Percentiles rank a stretch among this genome's conserved stretches.
These are phyloP conservation scores for Kokia cookei DNA, from an alignment of 441 rosid species.

Conservation along the genomic window DNA sequence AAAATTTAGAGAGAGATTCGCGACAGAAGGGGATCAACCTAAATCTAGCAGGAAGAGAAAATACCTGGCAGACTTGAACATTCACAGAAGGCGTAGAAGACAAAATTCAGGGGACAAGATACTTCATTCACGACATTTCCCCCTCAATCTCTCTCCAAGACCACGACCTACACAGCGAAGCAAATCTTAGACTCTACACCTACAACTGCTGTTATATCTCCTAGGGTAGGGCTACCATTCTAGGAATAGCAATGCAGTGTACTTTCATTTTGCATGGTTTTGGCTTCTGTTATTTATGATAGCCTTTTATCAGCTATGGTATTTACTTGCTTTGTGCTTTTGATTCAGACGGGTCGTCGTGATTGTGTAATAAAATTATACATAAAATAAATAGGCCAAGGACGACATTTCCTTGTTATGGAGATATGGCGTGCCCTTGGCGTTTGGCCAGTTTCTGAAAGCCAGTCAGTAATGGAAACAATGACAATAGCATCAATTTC, in stretches of 20 bases:
- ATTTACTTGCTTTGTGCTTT: constrained; percentile 1
- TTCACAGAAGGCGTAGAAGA: neutral
- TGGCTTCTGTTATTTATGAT: constrained; percentile 2
- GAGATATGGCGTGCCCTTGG: constrained; percentile 5
- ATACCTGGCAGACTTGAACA: neutral
- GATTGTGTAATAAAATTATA: neutral
- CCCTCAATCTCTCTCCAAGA: neutral
- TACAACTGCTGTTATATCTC: neutral
- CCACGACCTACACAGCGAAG: neutral
- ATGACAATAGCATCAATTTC: constrained; percentile 31
- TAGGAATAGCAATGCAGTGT: constrained; percentile 2
- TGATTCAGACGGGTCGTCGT: neutral
- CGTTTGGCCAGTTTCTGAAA: constrained; percentile 1
- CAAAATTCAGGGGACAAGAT: neutral
- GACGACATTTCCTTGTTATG: neutral
- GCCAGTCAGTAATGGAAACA: neutral
- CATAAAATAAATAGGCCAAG: neutral
- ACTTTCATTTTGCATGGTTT: constrained; percentile 10
- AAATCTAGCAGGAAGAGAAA: neutral
- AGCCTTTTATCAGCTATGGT: neutral
- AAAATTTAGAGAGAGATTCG: neutral
- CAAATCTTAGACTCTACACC: neutral
- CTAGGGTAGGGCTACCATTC: neutral
- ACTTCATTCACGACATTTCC: neutral
- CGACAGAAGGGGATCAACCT: neutral